Evolutionary conservation across 1,139 yeast genomes (phyloP).

Genomic region (Casaregolazyma lundiana): DNA sequence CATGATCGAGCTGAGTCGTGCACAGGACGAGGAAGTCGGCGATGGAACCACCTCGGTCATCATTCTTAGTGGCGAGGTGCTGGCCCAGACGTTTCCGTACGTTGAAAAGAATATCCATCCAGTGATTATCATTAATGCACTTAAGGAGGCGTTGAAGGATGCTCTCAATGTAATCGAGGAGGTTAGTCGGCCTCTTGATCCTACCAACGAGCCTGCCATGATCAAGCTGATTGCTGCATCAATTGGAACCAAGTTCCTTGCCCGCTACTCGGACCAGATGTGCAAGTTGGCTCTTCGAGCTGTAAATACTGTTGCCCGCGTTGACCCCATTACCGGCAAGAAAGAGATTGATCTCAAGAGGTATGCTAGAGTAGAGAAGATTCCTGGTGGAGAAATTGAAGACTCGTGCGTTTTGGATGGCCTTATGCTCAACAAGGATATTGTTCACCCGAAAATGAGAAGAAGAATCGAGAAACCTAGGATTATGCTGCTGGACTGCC

Average conservation of each 20-base stretch:
- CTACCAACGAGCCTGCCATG: constrained; percentile 82
- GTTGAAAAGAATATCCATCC: constrained; percentile 94
- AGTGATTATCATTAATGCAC: constrained; percentile 89
- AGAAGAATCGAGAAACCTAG: constrained; percentile 85
- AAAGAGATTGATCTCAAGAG: constrained; percentile 91
- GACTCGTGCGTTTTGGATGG: constrained; percentile 89
- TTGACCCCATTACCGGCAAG: constrained; percentile 46
- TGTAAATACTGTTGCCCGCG: constrained; percentile 67
- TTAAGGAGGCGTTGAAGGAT: constrained; percentile 85
- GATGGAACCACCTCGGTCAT: constrained; percentile 98
- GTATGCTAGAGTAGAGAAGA: constrained; percentile 88
- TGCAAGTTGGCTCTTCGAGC: constrained; percentile 84
- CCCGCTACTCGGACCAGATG: constrained; percentile 90
- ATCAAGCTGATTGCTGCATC: constrained; percentile 80
- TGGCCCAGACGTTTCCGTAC: constrained; percentile 93
- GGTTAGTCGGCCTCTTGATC: constrained; percentile 81
- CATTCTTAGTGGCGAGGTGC: constrained; percentile 85
- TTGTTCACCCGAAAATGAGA: constrained; percentile 96
- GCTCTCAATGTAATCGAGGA: constrained; percentile 84
- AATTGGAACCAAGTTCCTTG: constrained; percentile 92
- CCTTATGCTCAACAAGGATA: constrained; percentile 89
- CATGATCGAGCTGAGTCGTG: constrained; percentile 94
- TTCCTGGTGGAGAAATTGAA: constrained; percentile 95
- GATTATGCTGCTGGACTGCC: constrained; percentile 86
- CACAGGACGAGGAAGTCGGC: constrained; percentile 99